Evolutionary conservation across 2,329 filamentous ascomycete genomes (phyloP).

Genomic region (Cordyceps pruinosa): DNA sequence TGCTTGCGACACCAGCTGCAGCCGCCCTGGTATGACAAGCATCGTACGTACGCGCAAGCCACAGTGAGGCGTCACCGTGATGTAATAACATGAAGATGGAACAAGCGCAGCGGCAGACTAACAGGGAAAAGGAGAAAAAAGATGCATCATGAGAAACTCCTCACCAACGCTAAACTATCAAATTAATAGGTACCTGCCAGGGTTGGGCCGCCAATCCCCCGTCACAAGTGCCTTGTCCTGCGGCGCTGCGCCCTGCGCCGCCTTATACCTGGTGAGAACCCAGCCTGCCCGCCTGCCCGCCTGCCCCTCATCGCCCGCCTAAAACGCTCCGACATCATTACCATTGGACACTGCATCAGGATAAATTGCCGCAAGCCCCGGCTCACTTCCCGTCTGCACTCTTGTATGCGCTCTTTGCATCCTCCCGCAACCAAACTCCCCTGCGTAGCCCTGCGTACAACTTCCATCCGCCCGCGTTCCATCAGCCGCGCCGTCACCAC

Average conservation of each 20-base stretch:
- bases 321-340: slow-evolving; percentile 9
- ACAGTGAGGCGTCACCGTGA: slow-evolving; percentile 7
- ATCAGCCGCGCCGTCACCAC: neutral
- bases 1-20: neutral
- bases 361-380: slow-evolving; percentile 8
- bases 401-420: neutral
- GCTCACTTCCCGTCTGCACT: neutral
- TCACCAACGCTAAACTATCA: neutral
- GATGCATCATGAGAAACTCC: neutral
- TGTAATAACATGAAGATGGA: neutral
- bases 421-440: neutral
- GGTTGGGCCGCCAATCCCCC: slow-evolving; percentile 4
- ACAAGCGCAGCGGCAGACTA: neutral
- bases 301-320: slow-evolving; percentile 6
- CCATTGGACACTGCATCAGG: slow-evolving; percentile 5
- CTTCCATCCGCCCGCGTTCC: neutral
- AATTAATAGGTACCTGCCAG: neutral
- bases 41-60: neutral
- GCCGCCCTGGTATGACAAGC: neutral
- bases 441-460: neutral
- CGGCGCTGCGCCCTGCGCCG: neutral
- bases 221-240: slow-evolving; percentile 2
- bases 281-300: neutral
- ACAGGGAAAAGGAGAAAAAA: neutral
- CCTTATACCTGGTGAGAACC: no score